Evolutionary conservation across 2,329 filamentous ascomycete genomes (phyloP).

Genomic region (Aspergillus costaricaensis): DNA sequence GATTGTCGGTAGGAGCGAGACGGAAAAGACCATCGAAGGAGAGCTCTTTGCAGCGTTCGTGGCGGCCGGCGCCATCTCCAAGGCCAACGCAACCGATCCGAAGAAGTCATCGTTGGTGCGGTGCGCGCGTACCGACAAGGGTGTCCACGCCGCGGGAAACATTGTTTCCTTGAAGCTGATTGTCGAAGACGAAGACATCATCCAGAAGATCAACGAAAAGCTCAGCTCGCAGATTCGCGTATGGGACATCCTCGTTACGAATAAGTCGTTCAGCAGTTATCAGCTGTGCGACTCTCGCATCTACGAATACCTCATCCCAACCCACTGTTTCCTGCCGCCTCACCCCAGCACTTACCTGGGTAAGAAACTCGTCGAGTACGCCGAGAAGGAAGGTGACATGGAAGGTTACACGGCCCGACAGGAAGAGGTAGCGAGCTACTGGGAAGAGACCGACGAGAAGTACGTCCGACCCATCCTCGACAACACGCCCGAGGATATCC

Average conservation of each 20-base stretch:
- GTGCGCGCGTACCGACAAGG: slow-evolving; percentile 95
- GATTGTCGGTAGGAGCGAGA: slow-evolving; percentile 43
- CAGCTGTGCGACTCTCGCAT: slow-evolving; percentile 91
- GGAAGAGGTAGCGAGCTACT: slow-evolving; percentile 77
- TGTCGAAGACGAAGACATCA: slow-evolving; percentile 83
- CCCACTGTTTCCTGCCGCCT: slow-evolving; percentile 87
- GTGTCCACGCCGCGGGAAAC: slow-evolving; percentile 93
- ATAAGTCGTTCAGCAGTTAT: slow-evolving; percentile 91
- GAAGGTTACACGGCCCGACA: slow-evolving; percentile 70
- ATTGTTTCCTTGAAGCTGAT: slow-evolving; percentile 95
- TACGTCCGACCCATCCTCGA: slow-evolving; percentile 70
- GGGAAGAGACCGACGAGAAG: slow-evolving; percentile 78
- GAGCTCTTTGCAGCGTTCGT: slow-evolving; percentile 93
- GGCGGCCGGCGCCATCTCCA: slow-evolving; percentile 87
- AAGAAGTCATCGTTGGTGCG: slow-evolving; percentile 94
- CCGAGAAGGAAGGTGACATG: slow-evolving; percentile 70
- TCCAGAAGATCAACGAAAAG: slow-evolving; percentile 85
- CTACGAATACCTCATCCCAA: slow-evolving; percentile 97
- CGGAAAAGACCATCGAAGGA: slow-evolving; percentile 91
- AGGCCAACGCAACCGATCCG: slow-evolving; percentile 93
- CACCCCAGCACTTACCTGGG: slow-evolving; percentile 86
- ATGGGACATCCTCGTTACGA: slow-evolving; percentile 90
- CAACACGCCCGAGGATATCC: slow-evolving; percentile 44
- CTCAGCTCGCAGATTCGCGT: slow-evolving; percentile 87
- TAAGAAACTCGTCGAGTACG: slow-evolving; percentile 75